Base-by-base conservation (phyloP, 2,329 filamentous ascomycete genomes). In the Fusarium sp. region DNA sequence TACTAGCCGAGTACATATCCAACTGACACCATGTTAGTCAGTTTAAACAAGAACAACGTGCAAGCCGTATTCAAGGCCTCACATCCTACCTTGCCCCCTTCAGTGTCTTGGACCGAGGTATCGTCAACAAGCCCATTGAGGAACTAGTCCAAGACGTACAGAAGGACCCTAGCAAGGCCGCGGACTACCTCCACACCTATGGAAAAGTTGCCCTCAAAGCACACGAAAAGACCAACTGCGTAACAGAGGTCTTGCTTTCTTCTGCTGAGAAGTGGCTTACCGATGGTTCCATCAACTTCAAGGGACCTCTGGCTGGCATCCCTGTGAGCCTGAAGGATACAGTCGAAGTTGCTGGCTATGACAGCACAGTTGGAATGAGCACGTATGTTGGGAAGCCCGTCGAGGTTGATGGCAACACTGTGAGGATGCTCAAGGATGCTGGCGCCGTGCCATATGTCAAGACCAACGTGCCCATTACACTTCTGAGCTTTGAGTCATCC, bases 381-480 rank as follows among this genome's bases (percentile, higher is more conserved):
- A 85, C 87, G 62, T 91, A 94, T 74, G 90, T 92, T 0, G 90
- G 91, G 59, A 94, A 95, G 78, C 92, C 92, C 16, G 85, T 87
- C 41, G 65, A 81, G 0, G 83, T 89, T 31, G 95, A 98, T 84
- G 95, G 95, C 0, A 86, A 90, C 3, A 90, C 95, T 78, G 92
- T 94, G 24, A 89, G 88, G 65, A 83, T 98, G 48, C 86, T 98
- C 61, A 97, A 97, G 80, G 93, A 97, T 80, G 94, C 95, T 3
- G 94, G 95, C 24, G 95, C 95, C 0, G 88, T 98, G 2, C 95
- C 95, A 0, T 98, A 97, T 80, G 94, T 95, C 73, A 98, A 98
- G 86, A 98, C 95, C 1, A 97, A 97, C 72, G 82, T 97, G 2
- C 96, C 95, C 6, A 93, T 96, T 66, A 97, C 95, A 0, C 88